A percentile compares a stretch with the other conserved stretches of the same genome.
phyloP scores from a whole-genome alignment of 2,329 filamentous ascomycete species.

The Epichloe uncinata region DNA sequence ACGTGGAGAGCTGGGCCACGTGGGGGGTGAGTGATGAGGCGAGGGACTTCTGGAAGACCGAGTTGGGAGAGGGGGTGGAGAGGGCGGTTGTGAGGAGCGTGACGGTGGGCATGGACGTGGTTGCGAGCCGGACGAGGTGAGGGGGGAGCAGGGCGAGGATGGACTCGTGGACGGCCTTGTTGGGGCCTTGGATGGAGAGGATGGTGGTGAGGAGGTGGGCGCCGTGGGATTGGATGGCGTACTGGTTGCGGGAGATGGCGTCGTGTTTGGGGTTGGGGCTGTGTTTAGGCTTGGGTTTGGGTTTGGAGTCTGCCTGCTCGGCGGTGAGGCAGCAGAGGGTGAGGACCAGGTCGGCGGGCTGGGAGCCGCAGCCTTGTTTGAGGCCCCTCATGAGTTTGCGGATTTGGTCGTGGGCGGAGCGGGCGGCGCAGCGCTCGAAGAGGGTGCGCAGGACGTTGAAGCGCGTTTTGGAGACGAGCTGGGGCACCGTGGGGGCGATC shows the following conservation, averaged over 20 bases:
- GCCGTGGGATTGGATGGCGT: conserved; percentile 50
- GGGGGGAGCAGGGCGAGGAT: conserved; percentile 46
- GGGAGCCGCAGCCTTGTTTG: conserved; percentile 32
- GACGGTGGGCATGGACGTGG: conserved; percentile 33
- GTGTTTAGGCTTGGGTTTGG: too few species aligned
- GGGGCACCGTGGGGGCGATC: conserved; percentile 59
- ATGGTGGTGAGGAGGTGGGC: conserved; percentile 72
- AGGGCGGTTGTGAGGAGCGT: conserved; percentile 38
- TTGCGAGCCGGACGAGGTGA: conserved; percentile 51
- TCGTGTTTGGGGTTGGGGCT: conserved; percentile 15
- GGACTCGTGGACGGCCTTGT: conserved; percentile 60
- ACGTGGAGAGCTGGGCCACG: conserved; percentile 30
- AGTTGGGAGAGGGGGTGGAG: conserved; percentile 31
- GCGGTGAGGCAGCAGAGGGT: conserved; percentile 33
- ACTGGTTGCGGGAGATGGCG: conserved; percentile 37
- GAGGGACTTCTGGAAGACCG: conserved; percentile 42
- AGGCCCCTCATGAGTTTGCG: conserved; percentile 34
- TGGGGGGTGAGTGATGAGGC: conserved; percentile 34
- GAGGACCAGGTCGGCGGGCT: conserved; percentile 33
- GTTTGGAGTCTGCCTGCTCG: conserved; percentile 9
- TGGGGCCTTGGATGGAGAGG: conserved; percentile 59
- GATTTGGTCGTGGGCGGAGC: conserved; percentile 43
- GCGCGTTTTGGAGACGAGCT: conserved; percentile 60
- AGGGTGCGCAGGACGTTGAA: conserved; percentile 69
- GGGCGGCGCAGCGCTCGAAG: conserved; percentile 67